Base-by-base conservation (phyloP, 306 rosid species). In the Oemleria cerasiformis region DNA sequence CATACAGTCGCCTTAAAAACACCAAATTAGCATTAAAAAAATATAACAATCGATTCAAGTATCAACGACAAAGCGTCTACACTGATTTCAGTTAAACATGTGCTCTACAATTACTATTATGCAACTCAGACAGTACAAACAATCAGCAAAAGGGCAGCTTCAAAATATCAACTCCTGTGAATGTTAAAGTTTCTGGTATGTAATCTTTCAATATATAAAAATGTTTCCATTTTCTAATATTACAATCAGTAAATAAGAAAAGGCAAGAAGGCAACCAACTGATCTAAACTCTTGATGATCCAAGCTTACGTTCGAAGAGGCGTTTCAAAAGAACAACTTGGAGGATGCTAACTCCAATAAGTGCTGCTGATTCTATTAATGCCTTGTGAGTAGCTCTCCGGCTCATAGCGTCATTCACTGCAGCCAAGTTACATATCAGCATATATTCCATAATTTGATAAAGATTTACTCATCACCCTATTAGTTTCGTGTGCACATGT, bases 401-500 rank as follows among this genome's bases (percentile, higher is more conserved):
- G 83, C 96, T 79, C 97, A 95, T 89, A 68, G 84, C 96, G 16
- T 89, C 97, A 60, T 95, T 95, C 80, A 89, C 99, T 91, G 92
- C 87, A 86, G 38, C 50, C 20, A 70, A 81, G 36, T 30, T 30
- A 30, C 36, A 30, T 30, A 30, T 30, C 36, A 30, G 36, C 36
- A 30, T 30, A 30, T 30, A 30, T 30, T 30, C 36, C 30, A 23
- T 67, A n/a, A 3, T 1, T 21, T 0, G 23, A 67, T 48, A 67
- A 67, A 48, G 71, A n/a, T 11, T 12, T 36, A 34, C 43, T 25
- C 5, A 59, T 36, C 42, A 67, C 42, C 17, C 5, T 7, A 40
- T 34, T 14, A 15, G 41, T 12, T 41, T 21, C 5, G 2, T 54
- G 73, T 39, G 63, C 7, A 16, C 48, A 4, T 23, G 41, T 34